Base-by-base conservation (phyloP, 2,329 filamentous ascomycete genomes). In the Elsinoe perseae region DNA sequence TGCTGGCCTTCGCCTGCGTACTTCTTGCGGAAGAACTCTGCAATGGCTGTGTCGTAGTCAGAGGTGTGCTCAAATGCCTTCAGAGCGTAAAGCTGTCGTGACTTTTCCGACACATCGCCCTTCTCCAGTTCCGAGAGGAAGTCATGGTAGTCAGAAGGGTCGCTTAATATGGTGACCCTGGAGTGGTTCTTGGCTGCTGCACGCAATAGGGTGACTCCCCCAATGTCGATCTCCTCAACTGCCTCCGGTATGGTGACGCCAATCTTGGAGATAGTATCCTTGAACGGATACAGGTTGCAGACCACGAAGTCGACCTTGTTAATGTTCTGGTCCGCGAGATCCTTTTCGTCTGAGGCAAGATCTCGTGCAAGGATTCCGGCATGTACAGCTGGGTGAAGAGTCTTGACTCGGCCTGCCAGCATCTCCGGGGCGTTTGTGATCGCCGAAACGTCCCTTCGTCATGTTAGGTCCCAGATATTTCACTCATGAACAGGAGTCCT, bases 281-380 rank as follows among this genome's bases (percentile, higher is more conserved):
- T 96, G 84, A 98, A 98, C 10, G 93, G 93, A 74, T 98, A 97
- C 56, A 98, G 81, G 77, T 98, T 98, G 85, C 93, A 97, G 70
- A 98, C 73, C 56, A 95, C 89, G 66, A 86, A 95, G 80, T 95
- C 89, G 59, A 95, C 89, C 77, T 95, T 95, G 77, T 87, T 81
- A 71, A 95, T 95, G 75, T 90, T 93, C 76, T 95, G 89, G 72
- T 93, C 87, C 53, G 89, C 89, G 50, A 98, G 85, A 69, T 98
- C 93, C 75, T 95, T 95, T 76, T 97, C 89, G 74, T 98, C 93
- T 12, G 91, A 92, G 63, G 87, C 90, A 63, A 97, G 85, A 73
- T 97, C 85, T 62, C 93, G 89, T 59, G 93, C 93, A 60, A 98
- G 85, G 65, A 98, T 97, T 62, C 87, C 87, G 61, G 85, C 77